Conservation (phyloP, 345 rosid species). For the Trapa bicornis region DNA sequence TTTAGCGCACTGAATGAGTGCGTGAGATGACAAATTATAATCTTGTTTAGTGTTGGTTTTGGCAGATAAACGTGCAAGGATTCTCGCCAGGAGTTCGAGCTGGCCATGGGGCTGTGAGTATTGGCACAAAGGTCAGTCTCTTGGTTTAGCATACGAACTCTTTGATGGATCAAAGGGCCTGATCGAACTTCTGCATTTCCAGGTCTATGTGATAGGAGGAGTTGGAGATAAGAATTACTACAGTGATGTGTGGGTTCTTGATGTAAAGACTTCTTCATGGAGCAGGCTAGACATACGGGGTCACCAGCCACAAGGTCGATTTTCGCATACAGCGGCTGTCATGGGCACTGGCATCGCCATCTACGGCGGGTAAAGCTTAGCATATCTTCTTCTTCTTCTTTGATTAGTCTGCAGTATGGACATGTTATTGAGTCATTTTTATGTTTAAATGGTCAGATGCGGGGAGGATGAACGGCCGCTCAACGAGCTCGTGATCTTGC, state of each 20-base stretch:
- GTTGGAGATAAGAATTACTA: conserved; percentile 63
- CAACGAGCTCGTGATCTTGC: conserved; percentile 47
- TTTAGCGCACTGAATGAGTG: neutral
- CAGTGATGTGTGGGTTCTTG: conserved; percentile 60
- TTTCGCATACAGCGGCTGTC: conserved; percentile 60
- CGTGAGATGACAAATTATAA: too few species aligned
- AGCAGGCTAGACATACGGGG: conserved; percentile 33
- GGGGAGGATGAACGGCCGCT: conserved; percentile 73
- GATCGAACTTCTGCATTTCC: conserved; percentile 1
- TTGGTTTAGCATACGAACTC: neutral
- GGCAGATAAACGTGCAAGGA: conserved; percentile 44
- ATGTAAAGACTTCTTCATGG: conserved; percentile 33
- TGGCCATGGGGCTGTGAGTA: conserved; percentile 52
- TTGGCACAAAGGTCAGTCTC: conserved; percentile 41
- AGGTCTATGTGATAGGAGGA: conserved; percentile 62
- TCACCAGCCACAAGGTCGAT: conserved; percentile 63
- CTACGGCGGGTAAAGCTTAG: conserved; percentile 49
- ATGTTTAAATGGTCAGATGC: conserved; percentile 24
- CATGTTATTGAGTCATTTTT: neutral
- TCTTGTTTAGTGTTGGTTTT: neutral
- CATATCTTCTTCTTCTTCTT: neutral
- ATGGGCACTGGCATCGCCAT: conserved; percentile 30
- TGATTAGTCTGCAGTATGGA: neutral
- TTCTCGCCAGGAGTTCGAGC: conserved; percentile 53
- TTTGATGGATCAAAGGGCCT: neutral